phyloP scores from a whole-genome alignment of 306 rosid genomes.

The Dryas octopetala region DNA sequence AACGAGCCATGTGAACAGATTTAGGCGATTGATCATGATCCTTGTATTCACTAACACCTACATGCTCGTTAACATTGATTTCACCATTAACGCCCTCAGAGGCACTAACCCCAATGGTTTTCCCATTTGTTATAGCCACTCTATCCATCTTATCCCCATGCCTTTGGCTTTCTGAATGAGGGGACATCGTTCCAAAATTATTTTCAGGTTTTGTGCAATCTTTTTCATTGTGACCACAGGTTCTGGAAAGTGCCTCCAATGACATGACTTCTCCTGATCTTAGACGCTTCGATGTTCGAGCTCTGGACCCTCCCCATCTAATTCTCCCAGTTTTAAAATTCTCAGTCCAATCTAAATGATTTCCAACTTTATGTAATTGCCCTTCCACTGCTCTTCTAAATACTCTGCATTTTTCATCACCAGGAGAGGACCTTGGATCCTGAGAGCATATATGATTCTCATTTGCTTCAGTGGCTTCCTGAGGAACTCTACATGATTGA shows the following conservation, averaged over 20 bases:
- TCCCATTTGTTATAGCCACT: slow-evolving; percentile 32
- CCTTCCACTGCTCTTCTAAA: slow-evolving; percentile 41
- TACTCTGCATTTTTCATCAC: slow-evolving; percentile 31
- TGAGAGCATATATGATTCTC: slow-evolving; percentile 29
- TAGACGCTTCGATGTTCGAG: slow-evolving; percentile 67
- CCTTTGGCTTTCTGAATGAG: slow-evolving; percentile 41
- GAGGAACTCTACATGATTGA: slow-evolving; percentile 58
- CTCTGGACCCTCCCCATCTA: slow-evolving; percentile 84
- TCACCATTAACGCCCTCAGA: slow-evolving; percentile 38
- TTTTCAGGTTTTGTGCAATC: slow-evolving; percentile 48
- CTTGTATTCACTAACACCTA: slow-evolving; percentile 36
- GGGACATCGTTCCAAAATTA: slow-evolving; percentile 27
- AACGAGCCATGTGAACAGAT: slow-evolving; percentile 40
- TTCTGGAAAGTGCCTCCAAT: slow-evolving; percentile 43
- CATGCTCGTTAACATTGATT: slow-evolving; percentile 37
- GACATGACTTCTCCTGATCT: slow-evolving; percentile 56
- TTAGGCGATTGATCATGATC: slow-evolving; percentile 45
- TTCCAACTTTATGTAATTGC: slow-evolving; percentile 30
- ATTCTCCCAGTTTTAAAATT: slow-evolving; percentile 46
- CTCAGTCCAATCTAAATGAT: slow-evolving; percentile 41
- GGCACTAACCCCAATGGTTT: slow-evolving; percentile 34
- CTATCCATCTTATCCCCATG: slow-evolving; percentile 35
- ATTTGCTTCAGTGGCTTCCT: slow-evolving; percentile 40
- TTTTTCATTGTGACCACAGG: slow-evolving; percentile 41
- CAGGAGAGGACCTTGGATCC: slow-evolving; percentile 39